Evolutionary conservation across 768 basidiomycete genomes (phyloP).

Genomic region (Kwoniella heveanensis): DNA sequence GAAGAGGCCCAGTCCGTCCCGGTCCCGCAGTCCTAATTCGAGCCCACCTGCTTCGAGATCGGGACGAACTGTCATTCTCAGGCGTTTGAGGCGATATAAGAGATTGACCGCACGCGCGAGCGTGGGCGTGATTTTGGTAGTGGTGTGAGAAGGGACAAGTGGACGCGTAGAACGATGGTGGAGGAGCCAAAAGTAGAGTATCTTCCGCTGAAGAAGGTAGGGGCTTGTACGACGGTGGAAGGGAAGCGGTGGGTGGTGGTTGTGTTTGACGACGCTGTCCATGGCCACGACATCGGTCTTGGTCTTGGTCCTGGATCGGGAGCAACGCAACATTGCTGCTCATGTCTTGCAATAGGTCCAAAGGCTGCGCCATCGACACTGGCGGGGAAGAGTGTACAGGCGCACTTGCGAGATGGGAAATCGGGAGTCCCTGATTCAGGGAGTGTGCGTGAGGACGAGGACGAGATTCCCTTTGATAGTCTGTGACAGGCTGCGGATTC

Average conservation of each 20-base stretch:
- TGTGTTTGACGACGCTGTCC: too few species aligned
- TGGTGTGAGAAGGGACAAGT: background rate
- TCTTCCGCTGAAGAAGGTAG: conserved; percentile 27
- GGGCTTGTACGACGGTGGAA: conserved; percentile 25
- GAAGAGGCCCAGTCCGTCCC: background rate
- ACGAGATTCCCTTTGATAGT: too few species aligned
- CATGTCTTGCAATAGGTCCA: too few species aligned
- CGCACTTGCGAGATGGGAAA: background rate
- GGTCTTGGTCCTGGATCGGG: conserved; percentile 1
- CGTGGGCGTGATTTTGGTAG: background rate
- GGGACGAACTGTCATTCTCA: too few species aligned
- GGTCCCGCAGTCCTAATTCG: too few species aligned
- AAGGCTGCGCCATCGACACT: too few species aligned
- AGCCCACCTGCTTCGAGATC: too few species aligned
- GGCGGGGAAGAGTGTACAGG: background rate
- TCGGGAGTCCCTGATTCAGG: conserved; percentile 7
- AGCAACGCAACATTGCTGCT: too few species aligned
- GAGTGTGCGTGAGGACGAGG: conserved; percentile 3
- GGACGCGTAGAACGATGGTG: conserved; percentile 23
- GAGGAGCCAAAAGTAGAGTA: conserved; percentile 36
- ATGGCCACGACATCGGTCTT: background rate
- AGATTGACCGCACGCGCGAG: background rate
- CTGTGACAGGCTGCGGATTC: too few species aligned
- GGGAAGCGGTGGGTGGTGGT: background rate
- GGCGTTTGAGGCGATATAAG: too few species aligned